Evolutionary conservation across 192 early-diverging fungal species (phyloP), one percentile per base, ranked within the genome.

Genomic region (Entomortierella chlamydospora): DNA sequence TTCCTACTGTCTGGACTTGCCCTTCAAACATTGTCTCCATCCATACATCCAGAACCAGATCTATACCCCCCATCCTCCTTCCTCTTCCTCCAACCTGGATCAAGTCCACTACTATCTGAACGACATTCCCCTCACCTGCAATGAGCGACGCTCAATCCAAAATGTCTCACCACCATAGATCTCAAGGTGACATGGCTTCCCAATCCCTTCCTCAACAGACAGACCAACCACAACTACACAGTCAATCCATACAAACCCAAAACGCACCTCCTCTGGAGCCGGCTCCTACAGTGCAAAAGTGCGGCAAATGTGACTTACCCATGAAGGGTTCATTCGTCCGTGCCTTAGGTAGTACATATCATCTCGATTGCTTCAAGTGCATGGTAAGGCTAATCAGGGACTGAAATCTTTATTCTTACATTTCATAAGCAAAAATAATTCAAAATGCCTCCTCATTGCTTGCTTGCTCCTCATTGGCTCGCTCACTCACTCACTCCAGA

Each of bases 291-390:
- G 68, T 79, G 25, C 76, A 79, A 53, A 68, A 63, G 50, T 97
- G 95, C 65, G 77, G 87, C 13, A 83, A 86, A 57, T 99, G 97
- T 73, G 81, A 81, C 18, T 77, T 85, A 56, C 70, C 84, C 60
- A 90, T 99, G 67, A 86, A 91, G 31, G 94, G 94, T 55, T 96
- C 97, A 74, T 94, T 95, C 86, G 96, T 99, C 54, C 86, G 94
- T n/a, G 94, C 97, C 15, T 72, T 95, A 52, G 88, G 89, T 51
- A 87, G 87, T 22, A 90, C 92, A 59, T 98, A 91, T 83, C 98
- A 99, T 83, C 86, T 97, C 42, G 93, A 97, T 54, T 99, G 98
- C 76, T 98, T 99, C 65, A 91, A 90, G 49, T 99, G 98, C 71
- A 82, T 91, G 89, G 97, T 97, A 93, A 85, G 22, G 43, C 10